phyloP scores from a whole-genome alignment of 768 basidiomycete genomes.

The Amanita polypyramis region DNA sequence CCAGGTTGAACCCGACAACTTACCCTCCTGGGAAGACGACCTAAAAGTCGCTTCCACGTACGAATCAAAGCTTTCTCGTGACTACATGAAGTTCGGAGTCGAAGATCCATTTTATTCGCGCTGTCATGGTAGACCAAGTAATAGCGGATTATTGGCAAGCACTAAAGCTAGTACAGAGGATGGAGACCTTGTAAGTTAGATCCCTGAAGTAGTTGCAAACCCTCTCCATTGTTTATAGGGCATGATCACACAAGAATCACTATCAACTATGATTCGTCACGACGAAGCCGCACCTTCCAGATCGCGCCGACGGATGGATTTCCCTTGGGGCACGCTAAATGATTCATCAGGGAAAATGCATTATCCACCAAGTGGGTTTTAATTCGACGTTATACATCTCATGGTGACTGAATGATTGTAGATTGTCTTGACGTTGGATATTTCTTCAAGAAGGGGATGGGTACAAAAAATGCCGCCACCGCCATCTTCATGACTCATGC shows the following conservation, averaged over 20 bases:
- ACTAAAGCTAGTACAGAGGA: not conserved
- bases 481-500: conserved; percentile 69
- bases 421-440: conserved; percentile 46
- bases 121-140: conserved; percentile 6
- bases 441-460: conserved; percentile 52
- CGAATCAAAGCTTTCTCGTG: conserved; percentile 43
- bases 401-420: conserved; percentile 16
- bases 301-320: conserved; percentile 45
- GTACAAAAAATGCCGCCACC: conserved; percentile 42
- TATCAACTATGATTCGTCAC: conserved; percentile 63
- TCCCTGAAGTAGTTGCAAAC: not conserved
- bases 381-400: not conserved
- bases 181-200: conserved; percentile 5
- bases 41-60: conserved; percentile 31
- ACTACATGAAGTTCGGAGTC: conserved; percentile 27
- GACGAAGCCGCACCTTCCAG: conserved; percentile 57
- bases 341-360: conserved; percentile 40
- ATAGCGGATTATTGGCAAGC: too few species aligned
- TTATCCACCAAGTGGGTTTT: conserved; percentile 45
- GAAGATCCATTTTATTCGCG: conserved; percentile 18
- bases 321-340: conserved; percentile 25
- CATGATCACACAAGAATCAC: conserved; percentile 59
- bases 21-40: conserved; percentile 42
- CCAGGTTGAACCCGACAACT: conserved; percentile 39
- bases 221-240: conserved; percentile 30